Evolutionary conservation across 306 rosid genomes (phyloP), one percentile per base, ranked within the genome.

Genomic region (Dryas octopetala): DNA sequence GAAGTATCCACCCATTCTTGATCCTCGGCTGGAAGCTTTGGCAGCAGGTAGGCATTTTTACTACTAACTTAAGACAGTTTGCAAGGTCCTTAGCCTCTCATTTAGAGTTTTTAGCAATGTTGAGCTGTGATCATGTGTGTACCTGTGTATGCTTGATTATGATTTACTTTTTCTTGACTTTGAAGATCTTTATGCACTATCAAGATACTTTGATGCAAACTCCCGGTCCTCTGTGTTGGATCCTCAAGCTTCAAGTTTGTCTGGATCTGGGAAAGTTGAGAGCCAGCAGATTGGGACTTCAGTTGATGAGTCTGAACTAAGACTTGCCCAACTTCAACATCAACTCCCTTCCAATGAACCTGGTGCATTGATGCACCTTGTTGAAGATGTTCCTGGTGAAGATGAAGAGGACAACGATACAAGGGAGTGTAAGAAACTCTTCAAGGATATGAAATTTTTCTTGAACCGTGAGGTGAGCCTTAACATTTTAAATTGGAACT

Each of bases 241-340:
- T 81, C 73, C 91, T 62, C 86, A 86, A 70, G 74, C 79, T 71
- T 78, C 87, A 66, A 63, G 80, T 76, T 70, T 71, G 71, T 75
- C 77, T 78, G 91, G 78, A 78, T 68, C 88, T 49, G 86, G 82
- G 57, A 80, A 77, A 78, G 79, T 66, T 47, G 85, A 81, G 79
- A 48, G 71, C 73, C 79, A 85, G 80, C 79, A 79, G 63, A 76
- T 61, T 7, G 88, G 48, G 60, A 67, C 66, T 19, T 75, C 76
- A 44, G 16, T 72, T 68, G 79, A 83, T 68, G 85, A 82, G 73
- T 91, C 97, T 59, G 96, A 90, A 72, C 81, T 87, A 70, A 85
- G 99, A 73, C 94, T 91, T 77, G 97, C 95, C 64, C 98, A 94
- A 83, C 97, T 94, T 85, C 96, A 95, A 74, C 93, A 91, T 74